Conservation (phyloP, 2,329 filamentous ascomycete genomes). For the Sclerotinia spermophila region DNA sequence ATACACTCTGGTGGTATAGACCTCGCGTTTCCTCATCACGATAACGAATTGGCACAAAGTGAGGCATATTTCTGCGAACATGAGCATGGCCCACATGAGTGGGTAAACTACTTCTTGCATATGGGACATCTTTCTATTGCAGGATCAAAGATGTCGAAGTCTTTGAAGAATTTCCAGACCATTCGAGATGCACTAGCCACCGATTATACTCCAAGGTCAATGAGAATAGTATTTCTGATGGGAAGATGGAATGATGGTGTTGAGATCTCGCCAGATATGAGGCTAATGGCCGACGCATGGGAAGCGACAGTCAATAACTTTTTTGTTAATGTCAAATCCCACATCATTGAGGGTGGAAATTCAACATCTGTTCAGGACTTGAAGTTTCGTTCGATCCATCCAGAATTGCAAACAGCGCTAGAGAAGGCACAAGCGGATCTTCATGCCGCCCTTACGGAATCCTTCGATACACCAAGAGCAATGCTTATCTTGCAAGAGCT, state of each 20-base stretch:
- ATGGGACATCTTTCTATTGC: conserved; percentile 90
- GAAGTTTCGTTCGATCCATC: conserved; percentile 12
- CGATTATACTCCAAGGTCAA: conserved; percentile 70
- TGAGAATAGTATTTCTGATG: conserved; percentile 83
- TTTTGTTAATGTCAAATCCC: conserved; percentile 47
- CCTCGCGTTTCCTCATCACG: conserved; percentile 86
- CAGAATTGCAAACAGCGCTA: conserved; percentile 19
- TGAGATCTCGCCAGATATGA: conserved; percentile 82
- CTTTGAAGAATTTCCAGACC: conserved; percentile 91
- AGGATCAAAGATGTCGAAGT: conserved; percentile 95
- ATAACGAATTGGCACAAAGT: conserved; percentile 87
- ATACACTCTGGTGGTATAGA: conserved; percentile 84
- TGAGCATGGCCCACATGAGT: conserved; percentile 16
- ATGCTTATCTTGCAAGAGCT: conserved; percentile 77
- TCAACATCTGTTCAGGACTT: conserved; percentile 25
- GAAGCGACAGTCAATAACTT: conserved; percentile 53
- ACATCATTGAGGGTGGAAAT: conserved; percentile 10
- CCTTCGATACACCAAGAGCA: conserved; percentile 78
- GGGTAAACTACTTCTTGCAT: conserved; percentile 71
- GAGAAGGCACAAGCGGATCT: conserved; percentile 54
- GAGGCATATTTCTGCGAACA: conserved; percentile 65
- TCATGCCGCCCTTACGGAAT: conserved; percentile 66
- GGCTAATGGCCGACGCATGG: conserved; percentile 71
- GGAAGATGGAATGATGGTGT: conserved; percentile 88
- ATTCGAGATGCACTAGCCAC: conserved; percentile 75